Percentiles rank a stretch among this genome's conserved stretches.
These are phyloP conservation scores for Dothideomycetes sp. DNA, from an alignment of 2,329 filamentous ascomycete species.

Conservation along the genomic window DNA sequence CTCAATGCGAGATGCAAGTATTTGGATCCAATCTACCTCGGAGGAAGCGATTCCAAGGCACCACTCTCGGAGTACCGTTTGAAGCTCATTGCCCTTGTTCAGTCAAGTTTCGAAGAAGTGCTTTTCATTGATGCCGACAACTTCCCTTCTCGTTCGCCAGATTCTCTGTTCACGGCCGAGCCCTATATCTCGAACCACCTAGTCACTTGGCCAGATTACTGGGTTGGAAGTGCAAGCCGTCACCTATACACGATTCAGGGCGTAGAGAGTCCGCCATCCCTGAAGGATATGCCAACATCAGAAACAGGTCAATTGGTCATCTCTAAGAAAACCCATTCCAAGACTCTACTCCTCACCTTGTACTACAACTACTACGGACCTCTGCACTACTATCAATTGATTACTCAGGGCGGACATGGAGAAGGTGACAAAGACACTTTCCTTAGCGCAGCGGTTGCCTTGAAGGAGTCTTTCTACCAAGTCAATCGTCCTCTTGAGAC, in stretches of 20 bases:
- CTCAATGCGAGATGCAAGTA: conserved; percentile 37
- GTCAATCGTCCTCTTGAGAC: too few relatives aligned
- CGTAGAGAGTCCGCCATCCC: conserved; percentile 25
- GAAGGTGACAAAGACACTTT: conserved; percentile 46
- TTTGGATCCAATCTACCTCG: too few relatives aligned
- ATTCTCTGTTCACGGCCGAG: conserved; percentile 32
- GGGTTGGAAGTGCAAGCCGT: conserved; percentile 32
- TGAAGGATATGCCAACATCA: conserved; percentile 27
- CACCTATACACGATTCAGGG: conserved; percentile 32
- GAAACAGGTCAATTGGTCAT: conserved; percentile 41
- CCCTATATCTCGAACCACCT: conserved; percentile 35
- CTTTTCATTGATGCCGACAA: conserved; percentile 42
- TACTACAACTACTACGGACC: conserved; percentile 44
- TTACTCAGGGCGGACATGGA: conserved; percentile 39
- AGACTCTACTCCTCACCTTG: conserved; percentile 35
- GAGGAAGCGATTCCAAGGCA: too few relatives aligned
- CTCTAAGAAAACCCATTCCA: conserved; percentile 34
- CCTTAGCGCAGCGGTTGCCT: conserved; percentile 34
- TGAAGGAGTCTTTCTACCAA: conserved; percentile 33
- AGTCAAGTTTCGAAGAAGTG: conserved; percentile 41
- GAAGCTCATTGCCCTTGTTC: conserved; percentile 41
- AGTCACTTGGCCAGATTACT: conserved; percentile 41
- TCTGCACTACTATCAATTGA: conserved; percentile 36
- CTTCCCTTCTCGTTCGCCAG: conserved; percentile 36
- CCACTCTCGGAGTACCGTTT: conserved; percentile 39